Base-by-base conservation (phyloP, 176 grass and related monocot genomes). In the Metroxylon sagu region DNA sequence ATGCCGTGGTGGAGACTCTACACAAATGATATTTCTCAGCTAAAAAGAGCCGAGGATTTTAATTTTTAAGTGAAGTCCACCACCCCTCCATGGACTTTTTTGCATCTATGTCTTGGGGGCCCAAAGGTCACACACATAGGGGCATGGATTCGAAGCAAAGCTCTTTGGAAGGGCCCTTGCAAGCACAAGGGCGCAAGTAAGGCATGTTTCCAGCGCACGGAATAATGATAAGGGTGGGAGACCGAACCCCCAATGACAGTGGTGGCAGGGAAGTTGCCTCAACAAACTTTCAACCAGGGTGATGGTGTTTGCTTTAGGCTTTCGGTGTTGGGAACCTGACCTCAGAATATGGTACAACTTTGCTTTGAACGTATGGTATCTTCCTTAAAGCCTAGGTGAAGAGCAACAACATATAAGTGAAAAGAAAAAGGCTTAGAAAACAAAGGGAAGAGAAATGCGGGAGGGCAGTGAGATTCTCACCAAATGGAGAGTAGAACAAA, bases 311-410 rank as follows among this genome's bases (percentile, higher is more conserved):
- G 52, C 52, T 12, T 54, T 54, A 2, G 19, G 6, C 18, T 21
- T n/a, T 10, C 3, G 7, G 19, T 7, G 19, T n/a, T 19, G 17
- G 53, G 25, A 60, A 30, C 55, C 48, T 52, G 68, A 50, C 56
- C 14, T 73, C 70, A 64, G 59, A 48, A 12, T 61, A 55, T 43
- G 59, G 53, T 52, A 54, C 56, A 43, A 69, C 53, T 61, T 30
- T 26, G 57, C 57, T 71, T 61, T 71, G 54, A 26, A 61, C 49
- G 53, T 62, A 62, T 62, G 49, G 54, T 43, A 53, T 26, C 49
- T 54, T 25, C 52, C 66, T 28, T 25, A 69, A 12, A 54, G 52
- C 52, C 18, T 21, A n/a, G 18, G 52, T 54, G 52, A 54, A 54
- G 52, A 19, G 52, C 52, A 54, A 54, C 6, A 6, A 12, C 52